Conservation (phyloP, 495 filamentous ascomycete genomes). For the Filosporella fistucella region DNA sequence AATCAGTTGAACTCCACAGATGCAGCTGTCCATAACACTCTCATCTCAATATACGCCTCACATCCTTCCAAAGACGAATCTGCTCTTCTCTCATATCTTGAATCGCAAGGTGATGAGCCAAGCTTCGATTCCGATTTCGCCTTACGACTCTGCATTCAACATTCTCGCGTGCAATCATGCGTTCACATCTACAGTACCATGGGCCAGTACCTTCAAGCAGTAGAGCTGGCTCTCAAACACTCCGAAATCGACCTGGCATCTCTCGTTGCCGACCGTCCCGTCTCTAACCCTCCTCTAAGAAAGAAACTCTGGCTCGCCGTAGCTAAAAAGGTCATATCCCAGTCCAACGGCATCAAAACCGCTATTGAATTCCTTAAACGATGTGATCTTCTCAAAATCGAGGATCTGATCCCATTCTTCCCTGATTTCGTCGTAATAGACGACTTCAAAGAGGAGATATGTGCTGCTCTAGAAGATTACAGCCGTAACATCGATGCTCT, state of each 20-base stretch:
- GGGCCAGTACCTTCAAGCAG: constrained; percentile 87
- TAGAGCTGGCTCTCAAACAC: constrained; percentile 85
- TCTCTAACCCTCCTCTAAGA: constrained; percentile 70
- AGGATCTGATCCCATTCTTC: constrained; percentile 97
- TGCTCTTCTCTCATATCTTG: constrained; percentile 80
- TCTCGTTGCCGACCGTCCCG: constrained; percentile 82
- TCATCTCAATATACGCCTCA: constrained; percentile 93
- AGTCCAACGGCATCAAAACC: constrained; percentile 82
- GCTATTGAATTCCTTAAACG: constrained; percentile 91
- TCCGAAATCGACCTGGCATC: constrained; percentile 85
- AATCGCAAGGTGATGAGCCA: constrained; percentile 60
- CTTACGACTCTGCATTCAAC: constrained; percentile 87
- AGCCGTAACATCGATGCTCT: constrained; percentile 81
- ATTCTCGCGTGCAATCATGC: constrained; percentile 85
- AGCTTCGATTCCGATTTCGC: constrained; percentile 97
- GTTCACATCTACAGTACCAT: constrained; percentile 96
- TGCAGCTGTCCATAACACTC: constrained; percentile 93
- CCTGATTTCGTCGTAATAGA: constrained; percentile 99
- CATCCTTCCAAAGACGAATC: constrained; percentile 77
- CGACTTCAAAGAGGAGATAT: constrained; percentile 98
- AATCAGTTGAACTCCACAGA: constrained; percentile 78
- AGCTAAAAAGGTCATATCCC: constrained; percentile 84
- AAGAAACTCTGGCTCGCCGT: constrained; percentile 95
- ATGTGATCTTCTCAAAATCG: constrained; percentile 88
- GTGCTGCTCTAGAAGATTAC: constrained; percentile 87